Conservation (phyloP, 1,284 basidiomycete species). For the Stygiomarasmius scandens region DNA sequence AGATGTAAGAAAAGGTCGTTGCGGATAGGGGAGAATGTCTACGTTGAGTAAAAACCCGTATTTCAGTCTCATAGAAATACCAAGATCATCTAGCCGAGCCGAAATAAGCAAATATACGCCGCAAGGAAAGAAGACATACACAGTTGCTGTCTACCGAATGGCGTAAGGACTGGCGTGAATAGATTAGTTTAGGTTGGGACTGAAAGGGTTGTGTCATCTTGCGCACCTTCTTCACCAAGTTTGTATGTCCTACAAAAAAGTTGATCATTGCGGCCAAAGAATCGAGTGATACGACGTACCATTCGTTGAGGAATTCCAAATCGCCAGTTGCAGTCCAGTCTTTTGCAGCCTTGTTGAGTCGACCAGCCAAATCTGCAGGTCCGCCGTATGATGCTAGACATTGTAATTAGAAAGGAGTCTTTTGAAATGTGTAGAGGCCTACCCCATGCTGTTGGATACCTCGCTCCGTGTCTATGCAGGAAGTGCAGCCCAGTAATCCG, state of each 20-base stretch:
- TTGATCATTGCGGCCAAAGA: not conserved
- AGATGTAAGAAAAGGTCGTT: not conserved
- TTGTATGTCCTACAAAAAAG: conserved; percentile 67
- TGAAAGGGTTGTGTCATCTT: conserved; percentile 1
- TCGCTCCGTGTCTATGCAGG: conserved; percentile 79
- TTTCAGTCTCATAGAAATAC: conserved; percentile 73
- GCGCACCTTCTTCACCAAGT: conserved; percentile 73
- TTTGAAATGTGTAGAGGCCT: conserved; percentile 26
- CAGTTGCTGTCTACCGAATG: conserved; percentile 80
- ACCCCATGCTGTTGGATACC: conserved; percentile 79
- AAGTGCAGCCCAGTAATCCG: conserved; percentile 74
- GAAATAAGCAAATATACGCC: conserved; percentile 4
- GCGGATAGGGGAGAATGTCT: conserved; percentile 2
- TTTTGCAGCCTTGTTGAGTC: conserved; percentile 55
- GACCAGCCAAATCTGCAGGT: conserved; percentile 61
- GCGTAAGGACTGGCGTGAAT: conserved; percentile 62
- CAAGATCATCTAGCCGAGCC: conserved; percentile 58
- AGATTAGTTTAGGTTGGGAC: not conserved
- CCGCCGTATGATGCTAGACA: conserved; percentile 63
- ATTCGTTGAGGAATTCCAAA: conserved; percentile 76
- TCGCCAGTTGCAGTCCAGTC: conserved; percentile 66
- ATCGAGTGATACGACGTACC: conserved; percentile 63
- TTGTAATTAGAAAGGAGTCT: not conserved
- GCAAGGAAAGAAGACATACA: conserved; percentile 45
- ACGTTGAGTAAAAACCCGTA: conserved; percentile 80